Conservation (phyloP, 2,329 filamentous ascomycete species). For the Trichoderma endophyticum region DNA sequence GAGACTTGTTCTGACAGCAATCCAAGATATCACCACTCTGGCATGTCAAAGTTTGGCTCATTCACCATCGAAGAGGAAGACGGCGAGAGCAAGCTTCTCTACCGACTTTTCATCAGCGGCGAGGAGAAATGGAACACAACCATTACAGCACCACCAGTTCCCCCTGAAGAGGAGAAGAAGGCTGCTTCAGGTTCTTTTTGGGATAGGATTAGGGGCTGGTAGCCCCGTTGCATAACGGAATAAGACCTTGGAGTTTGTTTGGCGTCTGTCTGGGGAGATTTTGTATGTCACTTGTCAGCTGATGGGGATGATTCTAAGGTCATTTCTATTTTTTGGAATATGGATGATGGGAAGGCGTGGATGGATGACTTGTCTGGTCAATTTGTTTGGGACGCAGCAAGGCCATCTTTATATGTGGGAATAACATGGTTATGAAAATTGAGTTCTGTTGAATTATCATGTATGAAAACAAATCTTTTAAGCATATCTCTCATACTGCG, state of each 20-base stretch:
- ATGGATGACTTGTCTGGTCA: not conserved
- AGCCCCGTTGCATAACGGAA: not conserved
- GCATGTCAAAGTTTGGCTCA: slow-evolving; percentile 81
- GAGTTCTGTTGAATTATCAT: not conserved
- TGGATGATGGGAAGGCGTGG: not conserved
- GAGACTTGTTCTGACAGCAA: slow-evolving; percentile 5
- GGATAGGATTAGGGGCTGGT: slow-evolving; percentile 33
- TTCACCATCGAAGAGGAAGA: slow-evolving; percentile 67
- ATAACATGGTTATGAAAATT: not conserved
- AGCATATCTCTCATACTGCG: not conserved
- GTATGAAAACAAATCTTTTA: not conserved
- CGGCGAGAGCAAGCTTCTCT: slow-evolving; percentile 68
- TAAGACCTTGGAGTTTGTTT: slow-evolving; percentile 6
- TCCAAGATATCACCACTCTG: slow-evolving; percentile 70
- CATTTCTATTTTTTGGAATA: not conserved
- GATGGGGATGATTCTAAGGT: not conserved
- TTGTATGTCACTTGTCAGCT: not conserved
- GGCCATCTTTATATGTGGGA: not conserved
- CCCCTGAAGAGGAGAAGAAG: slow-evolving; percentile 29
- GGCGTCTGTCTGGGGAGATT: not conserved
- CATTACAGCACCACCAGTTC: slow-evolving; percentile 42
- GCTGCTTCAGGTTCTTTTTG: slow-evolving; percentile 42
- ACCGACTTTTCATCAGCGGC: slow-evolving; percentile 80
- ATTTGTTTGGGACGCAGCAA: not conserved
- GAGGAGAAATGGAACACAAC: slow-evolving; percentile 70